Evolutionary conservation across 2,329 filamentous ascomycete species (phyloP), one percentile per base, ranked within the genome.

Genomic region (Aspergillus texensis): DNA sequence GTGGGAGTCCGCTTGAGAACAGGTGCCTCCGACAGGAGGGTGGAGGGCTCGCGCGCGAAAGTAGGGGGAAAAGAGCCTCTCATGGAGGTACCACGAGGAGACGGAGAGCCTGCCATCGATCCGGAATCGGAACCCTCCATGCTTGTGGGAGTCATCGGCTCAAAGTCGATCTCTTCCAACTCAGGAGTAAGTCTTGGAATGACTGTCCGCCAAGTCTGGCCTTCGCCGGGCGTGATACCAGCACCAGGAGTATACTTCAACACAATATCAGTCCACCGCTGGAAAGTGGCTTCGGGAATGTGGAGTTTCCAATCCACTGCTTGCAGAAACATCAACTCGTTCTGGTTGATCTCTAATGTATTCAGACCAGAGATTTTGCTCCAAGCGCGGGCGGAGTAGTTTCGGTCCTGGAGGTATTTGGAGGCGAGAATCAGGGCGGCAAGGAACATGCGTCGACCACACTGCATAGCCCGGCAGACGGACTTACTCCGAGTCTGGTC

Each of bases 331-430:
- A 92, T 89, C 78, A 96, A 90, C 81, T 99, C 95, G 77, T 98
- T 98, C 74, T 93, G 91, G 80, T 98, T 98, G 79, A 99, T 98
- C 80, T 99, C 95, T 62, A 87, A 84, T 4, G 93, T 94, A 76
- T 92, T 93, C 62, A 99, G 84, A n/a, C 95, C 95, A 21, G 95
- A 98, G 71, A 99, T 99, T 84, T 97, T 98, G 79, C 94, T 98
- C 95, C 95, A 99, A 48, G 95, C 95, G 61, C 94, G 90, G 56
- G 95, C 93, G 16, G 95, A 98, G 80, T 96, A 99, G 81, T 98
- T 99, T 70, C 94, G 90, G 77, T 99, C 95, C 79, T 99, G 95
- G 54, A 99, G 84, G 77, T 98, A 99, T 82, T 99, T 99, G 41
- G 95, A 98, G 2, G 95, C 95, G 62, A 99, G 85, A 69, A 99